Conservation (phyloP, 495 filamentous ascomycete species). For the Saxophila tyrrhenica region DNA sequence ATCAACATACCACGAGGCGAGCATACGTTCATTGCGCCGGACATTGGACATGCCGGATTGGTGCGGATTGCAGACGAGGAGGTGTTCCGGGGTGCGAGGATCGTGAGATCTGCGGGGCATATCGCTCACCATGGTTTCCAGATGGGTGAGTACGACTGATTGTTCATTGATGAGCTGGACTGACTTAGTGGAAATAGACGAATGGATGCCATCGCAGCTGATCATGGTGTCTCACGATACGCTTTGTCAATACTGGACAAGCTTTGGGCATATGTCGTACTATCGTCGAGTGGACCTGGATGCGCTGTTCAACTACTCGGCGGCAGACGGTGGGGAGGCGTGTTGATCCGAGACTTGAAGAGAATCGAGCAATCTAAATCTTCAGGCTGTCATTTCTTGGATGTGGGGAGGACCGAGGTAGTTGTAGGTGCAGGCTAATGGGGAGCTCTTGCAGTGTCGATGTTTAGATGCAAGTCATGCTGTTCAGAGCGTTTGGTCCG, state of each 20-base stretch:
- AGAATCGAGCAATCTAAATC: too few relatives aligned
- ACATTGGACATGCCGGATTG: conserved; percentile 55
- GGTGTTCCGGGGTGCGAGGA: conserved; percentile 58
- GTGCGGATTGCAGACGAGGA: conserved; percentile 51
- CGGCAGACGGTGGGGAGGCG: neutral
- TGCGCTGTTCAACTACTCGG: conserved; percentile 6
- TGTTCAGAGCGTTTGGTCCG: too few relatives aligned
- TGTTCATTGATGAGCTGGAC: too few relatives aligned
- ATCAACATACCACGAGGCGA: conserved; percentile 79
- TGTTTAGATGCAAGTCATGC: too few relatives aligned
- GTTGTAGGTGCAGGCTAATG: too few relatives aligned
- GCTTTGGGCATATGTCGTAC: conserved; percentile 68
- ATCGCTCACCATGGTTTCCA: conserved; percentile 60
- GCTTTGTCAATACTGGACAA: conserved; percentile 73
- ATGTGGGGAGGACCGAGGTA: neutral
- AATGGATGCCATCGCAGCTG: conserved; percentile 61
- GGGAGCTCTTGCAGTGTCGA: too few relatives aligned
- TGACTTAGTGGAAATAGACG: conserved; percentile 34
- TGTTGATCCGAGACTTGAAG: too few relatives aligned
- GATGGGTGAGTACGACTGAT: conserved; percentile 43
- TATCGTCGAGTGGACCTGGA: conserved; percentile 73
- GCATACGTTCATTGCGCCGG: conserved; percentile 63
- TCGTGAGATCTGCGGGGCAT: conserved; percentile 68
- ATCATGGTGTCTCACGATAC: conserved; percentile 66
- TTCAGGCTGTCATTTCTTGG: too few relatives aligned